Percentiles rank a stretch among this genome's conserved stretches.
Evolutionary conservation across 306 rosid genomes (phyloP).

Genomic region (Glycyrrhiza uralensis): DNA sequence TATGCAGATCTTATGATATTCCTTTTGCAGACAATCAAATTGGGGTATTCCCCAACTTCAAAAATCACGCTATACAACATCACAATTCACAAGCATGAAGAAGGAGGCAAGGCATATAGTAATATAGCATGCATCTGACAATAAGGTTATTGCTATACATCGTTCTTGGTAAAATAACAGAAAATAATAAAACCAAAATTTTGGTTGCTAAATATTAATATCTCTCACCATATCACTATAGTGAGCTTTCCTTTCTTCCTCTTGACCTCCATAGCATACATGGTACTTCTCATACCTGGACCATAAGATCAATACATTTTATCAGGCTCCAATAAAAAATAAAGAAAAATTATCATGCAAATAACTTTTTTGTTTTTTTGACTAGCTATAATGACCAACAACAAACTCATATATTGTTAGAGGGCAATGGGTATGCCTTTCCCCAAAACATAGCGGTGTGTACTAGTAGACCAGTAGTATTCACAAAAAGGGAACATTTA

Average conservation of each 20-base stretch:
- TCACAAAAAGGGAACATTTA: too few relatives aligned
- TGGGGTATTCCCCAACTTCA: slow-evolving; percentile 1
- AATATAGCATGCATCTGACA: background rate
- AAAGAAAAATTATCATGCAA: background rate
- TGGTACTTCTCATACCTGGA: slow-evolving; percentile 97
- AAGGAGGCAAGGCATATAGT: background rate
- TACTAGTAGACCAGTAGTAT: too few relatives aligned
- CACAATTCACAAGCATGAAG: slow-evolving; percentile 3
- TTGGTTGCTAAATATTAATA: slow-evolving; percentile 5
- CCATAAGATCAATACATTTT: slow-evolving; percentile 21
- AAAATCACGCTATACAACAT: slow-evolving; percentile 2
- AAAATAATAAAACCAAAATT: background rate
- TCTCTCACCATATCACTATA: slow-evolving; percentile 84
- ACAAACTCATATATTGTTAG: background rate
- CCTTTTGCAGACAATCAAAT: slow-evolving; percentile 6
- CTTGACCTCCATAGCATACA: slow-evolving; percentile 74
- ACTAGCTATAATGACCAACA: background rate
- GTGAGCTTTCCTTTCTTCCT: slow-evolving; percentile 81
- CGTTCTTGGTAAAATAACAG: background rate
- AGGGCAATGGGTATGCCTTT: background rate
- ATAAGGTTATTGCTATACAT: background rate
- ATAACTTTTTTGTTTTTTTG: background rate
- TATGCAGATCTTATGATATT: slow-evolving; percentile 11
- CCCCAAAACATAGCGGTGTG: background rate
- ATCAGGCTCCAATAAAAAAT: background rate